These are phyloP conservation scores for Colletotrichum abscissum DNA, from an alignment of 2,329 filamentous ascomycete species.

Conservation along the genomic window DNA sequence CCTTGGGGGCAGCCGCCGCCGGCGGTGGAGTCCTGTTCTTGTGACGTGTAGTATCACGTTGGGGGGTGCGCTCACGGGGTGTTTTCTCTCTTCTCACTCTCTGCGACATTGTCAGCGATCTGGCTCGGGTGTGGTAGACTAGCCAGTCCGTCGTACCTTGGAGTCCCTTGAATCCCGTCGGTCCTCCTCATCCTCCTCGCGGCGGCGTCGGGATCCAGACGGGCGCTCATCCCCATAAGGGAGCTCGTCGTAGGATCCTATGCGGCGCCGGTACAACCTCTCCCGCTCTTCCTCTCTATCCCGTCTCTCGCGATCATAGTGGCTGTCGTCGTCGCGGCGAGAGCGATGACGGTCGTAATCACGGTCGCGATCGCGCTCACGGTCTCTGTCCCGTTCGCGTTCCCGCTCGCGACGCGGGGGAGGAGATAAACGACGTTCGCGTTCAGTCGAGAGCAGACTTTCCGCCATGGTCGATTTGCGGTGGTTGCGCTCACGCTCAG, in stretches of 20 bases:
- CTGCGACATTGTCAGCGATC: slow-evolving; percentile 52
- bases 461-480: slow-evolving; percentile 81
- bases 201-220: slow-evolving; percentile 76
- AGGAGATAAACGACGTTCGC: slow-evolving; percentile 57
- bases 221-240: slow-evolving; percentile 86
- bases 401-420: slow-evolving; percentile 51
- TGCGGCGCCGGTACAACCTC: slow-evolving; percentile 84
- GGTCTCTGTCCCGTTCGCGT: slow-evolving; percentile 46
- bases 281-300: slow-evolving; percentile 93
- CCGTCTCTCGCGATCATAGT: slow-evolving; percentile 87
- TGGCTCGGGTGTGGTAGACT: neutral
- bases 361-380: slow-evolving; percentile 50
- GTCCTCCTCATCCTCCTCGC: slow-evolving; percentile 82
- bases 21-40: slow-evolving; percentile 67
- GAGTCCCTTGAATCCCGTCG: slow-evolving; percentile 73
- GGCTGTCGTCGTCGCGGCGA: slow-evolving; percentile 71
- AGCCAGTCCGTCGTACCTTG: slow-evolving; percentile 62
- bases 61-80: slow-evolving; percentile 70
- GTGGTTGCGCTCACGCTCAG: slow-evolving; percentile 93
- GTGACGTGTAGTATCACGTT: slow-evolving; percentile 62
- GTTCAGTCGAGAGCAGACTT: slow-evolving; percentile 59
- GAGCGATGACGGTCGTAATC: slow-evolving; percentile 64
- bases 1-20: slow-evolving; percentile 39
- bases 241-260: slow-evolving; percentile 85
- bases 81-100: slow-evolving; percentile 68